Conservation (phyloP, 2,329 filamentous ascomycete genomes). For the Phaeophleospora eucalypticola region DNA sequence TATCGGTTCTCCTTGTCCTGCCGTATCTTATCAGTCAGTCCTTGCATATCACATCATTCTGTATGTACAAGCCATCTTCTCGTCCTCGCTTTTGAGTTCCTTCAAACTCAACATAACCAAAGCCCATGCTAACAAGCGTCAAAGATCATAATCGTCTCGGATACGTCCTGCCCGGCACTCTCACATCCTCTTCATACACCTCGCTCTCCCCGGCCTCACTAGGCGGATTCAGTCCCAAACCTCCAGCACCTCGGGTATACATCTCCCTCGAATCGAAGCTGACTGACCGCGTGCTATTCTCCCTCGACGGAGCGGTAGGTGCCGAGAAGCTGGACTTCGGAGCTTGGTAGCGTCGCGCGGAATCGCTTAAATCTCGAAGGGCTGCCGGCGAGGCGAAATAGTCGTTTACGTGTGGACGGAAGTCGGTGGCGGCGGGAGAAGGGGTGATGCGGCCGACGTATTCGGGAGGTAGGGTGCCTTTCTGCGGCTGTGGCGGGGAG, state of each 20-base stretch:
- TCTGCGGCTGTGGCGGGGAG: slow-evolving; percentile 3
- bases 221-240: slow-evolving; percentile 16
- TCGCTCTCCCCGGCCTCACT: slow-evolving; percentile 19
- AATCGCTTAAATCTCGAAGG: slow-evolving; percentile 1
- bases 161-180: no score
- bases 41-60: no score
- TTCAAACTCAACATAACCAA: no score
- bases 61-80: no score
- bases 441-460: slow-evolving; percentile 17
- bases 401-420: slow-evolving; percentile 7
- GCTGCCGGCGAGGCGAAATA: slow-evolving; percentile 10
- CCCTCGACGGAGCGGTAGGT: slow-evolving; percentile 8
- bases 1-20: no score
- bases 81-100: no score
- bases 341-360: slow-evolving; percentile 11
- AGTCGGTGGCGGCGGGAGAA: neutral
- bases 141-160: no score
- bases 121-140: no score
- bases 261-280: slow-evolving; percentile 12
- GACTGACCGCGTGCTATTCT: slow-evolving; percentile 10
- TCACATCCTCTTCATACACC: no score
- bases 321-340: slow-evolving; percentile 14
- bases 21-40: no score
- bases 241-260: slow-evolving; percentile 4
- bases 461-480: slow-evolving; percentile 13